These are phyloP conservation scores for Phalaenopsis aphrodite DNA, from an alignment of 106 monocot species.

Conservation along the genomic window DNA sequence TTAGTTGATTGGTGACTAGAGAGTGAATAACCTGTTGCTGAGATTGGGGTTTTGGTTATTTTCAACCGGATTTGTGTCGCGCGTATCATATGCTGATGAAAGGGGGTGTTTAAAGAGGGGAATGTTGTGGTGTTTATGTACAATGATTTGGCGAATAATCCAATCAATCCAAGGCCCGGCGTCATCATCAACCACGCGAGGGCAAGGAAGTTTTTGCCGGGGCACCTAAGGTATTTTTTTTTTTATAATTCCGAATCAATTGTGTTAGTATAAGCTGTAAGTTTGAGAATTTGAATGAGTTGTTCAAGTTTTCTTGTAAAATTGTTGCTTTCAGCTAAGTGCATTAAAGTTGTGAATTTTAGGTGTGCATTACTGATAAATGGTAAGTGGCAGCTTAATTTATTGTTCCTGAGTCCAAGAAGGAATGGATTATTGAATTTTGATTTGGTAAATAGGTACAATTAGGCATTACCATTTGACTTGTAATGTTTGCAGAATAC, in stretches of 20 bases:
- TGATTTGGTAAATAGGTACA: too few relatives aligned
- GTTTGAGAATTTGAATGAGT: background rate
- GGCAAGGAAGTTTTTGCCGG: slow-evolving; percentile 78
- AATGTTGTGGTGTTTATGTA: slow-evolving; percentile 95
- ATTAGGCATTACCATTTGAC: too few relatives aligned
- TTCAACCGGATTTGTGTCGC: slow-evolving; percentile 81
- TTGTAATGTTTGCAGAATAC: too few relatives aligned
- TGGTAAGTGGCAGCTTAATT: too few relatives aligned
- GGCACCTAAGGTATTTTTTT: slow-evolving; percentile 80
- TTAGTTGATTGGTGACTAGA: background rate
- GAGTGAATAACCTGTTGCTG: background rate
- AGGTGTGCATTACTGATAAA: too few relatives aligned
- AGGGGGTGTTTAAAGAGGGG: slow-evolving; percentile 87
- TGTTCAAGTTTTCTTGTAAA: background rate
- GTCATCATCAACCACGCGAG: slow-evolving; percentile 67
- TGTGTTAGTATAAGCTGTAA: background rate
- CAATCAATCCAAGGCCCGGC: slow-evolving; percentile 63
- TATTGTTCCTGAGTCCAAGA: too few relatives aligned
- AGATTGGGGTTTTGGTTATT: too few relatives aligned
- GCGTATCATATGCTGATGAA: slow-evolving; percentile 71
- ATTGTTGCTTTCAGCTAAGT: background rate
- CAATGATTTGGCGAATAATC: slow-evolving; percentile 75
- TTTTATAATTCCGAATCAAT: background rate
- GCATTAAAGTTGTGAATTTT: background rate
- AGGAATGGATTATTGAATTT: too few relatives aligned